Percentiles rank a stretch among this genome's conserved stretches.
Conservation (phyloP, 1,284 basidiomycete species). For the Coniophora puteana region DNA sequence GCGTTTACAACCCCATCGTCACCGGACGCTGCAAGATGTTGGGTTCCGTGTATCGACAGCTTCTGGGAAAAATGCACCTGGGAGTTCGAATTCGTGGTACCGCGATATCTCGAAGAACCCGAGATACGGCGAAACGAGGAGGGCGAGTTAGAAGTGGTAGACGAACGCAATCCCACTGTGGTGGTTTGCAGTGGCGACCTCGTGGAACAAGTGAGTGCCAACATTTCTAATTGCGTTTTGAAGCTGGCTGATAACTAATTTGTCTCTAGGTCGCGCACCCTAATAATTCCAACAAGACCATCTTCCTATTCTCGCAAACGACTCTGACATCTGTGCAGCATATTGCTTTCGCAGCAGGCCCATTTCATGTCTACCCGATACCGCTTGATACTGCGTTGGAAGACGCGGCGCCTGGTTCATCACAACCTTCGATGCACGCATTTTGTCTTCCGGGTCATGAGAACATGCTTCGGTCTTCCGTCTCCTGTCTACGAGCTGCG, state of each 20-base stretch:
- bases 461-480: slow-evolving; percentile 63
- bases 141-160: slow-evolving; percentile 46
- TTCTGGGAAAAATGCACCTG: slow-evolving; percentile 97
- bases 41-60: slow-evolving; percentile 96
- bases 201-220: slow-evolving; percentile 79
- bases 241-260: slow-evolving; percentile 13
- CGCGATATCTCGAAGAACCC: slow-evolving; percentile 76
- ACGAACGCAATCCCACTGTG: slow-evolving; percentile 70
- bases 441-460: slow-evolving; percentile 92
- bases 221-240: slow-evolving; percentile 5
- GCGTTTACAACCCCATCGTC: slow-evolving; percentile 88
- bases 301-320: slow-evolving; percentile 91
- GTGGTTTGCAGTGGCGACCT: slow-evolving; percentile 95
- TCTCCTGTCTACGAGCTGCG: slow-evolving; percentile 79
- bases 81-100: slow-evolving; percentile 97
- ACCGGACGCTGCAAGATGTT: slow-evolving; percentile 89
- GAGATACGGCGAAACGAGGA: slow-evolving; percentile 45
- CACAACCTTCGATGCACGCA: slow-evolving; percentile 85
- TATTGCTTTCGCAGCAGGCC: slow-evolving; percentile 93
- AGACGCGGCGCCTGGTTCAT: slow-evolving; percentile 56
- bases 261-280: slow-evolving; percentile 81
- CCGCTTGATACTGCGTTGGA: slow-evolving; percentile 60
- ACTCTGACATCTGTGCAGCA: slow-evolving; percentile 93
- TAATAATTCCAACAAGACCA: slow-evolving; percentile 89
- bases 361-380: slow-evolving; percentile 82